These are phyloP conservation scores for Xenoacremonium recifei DNA, from an alignment of 2,329 filamentous ascomycete species.

Conservation along the genomic window DNA sequence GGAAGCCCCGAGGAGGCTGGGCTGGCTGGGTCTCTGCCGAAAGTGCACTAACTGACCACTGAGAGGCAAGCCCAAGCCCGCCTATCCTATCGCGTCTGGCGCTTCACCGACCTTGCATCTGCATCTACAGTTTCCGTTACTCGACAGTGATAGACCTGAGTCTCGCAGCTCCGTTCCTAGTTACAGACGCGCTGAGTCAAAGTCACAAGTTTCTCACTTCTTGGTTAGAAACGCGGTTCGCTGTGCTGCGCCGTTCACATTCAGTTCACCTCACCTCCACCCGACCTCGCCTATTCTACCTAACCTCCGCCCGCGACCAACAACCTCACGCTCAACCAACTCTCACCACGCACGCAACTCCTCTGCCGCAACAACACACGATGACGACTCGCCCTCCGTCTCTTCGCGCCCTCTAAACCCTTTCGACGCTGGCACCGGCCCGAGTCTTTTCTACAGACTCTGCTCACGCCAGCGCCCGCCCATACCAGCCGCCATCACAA, in stretches of 20 bases:
- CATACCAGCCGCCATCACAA: too few species aligned
- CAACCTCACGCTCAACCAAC: not conserved
- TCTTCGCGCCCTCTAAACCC: conserved; percentile 10
- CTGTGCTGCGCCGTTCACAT: not conserved
- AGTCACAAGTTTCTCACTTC: not conserved
- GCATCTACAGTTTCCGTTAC: not conserved
- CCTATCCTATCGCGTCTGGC: not conserved
- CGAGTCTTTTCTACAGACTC: too few species aligned
- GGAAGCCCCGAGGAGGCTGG: too few species aligned
- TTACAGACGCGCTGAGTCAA: too few species aligned
- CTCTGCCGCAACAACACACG: conserved; percentile 8
- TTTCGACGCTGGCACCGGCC: too few species aligned
- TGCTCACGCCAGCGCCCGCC: too few species aligned
- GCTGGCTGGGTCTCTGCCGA: too few species aligned
- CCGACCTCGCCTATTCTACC: too few species aligned
- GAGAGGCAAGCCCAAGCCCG: not conserved
- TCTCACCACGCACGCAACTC: not conserved
- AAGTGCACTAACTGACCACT: too few species aligned
- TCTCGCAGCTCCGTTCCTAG: too few species aligned
- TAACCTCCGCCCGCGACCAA: not conserved
- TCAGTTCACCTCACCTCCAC: too few species aligned
- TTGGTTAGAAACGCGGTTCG: not conserved
- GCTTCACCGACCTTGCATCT: not conserved
- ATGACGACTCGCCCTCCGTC: conserved; percentile 16
- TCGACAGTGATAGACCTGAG: too few species aligned